phyloP scores from a whole-genome alignment of 2,329 filamentous ascomycete genomes.

The Talaromyces sp. region DNA sequence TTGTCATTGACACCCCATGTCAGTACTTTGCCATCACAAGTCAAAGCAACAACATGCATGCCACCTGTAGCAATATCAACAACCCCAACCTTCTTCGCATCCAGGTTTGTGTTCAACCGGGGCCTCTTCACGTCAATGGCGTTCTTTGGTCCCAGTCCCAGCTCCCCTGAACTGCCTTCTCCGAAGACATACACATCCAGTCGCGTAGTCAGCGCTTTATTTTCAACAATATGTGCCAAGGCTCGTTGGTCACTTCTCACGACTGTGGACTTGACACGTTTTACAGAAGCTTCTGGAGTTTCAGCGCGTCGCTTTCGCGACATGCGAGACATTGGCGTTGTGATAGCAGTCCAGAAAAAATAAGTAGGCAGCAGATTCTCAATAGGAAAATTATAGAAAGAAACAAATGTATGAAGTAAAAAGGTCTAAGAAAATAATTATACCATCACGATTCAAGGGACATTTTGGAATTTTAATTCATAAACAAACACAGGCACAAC shows the following conservation, averaged over 20 bases:
- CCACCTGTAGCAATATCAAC: constrained; percentile 58
- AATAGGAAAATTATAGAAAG: neutral
- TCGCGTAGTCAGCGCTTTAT: too few species aligned
- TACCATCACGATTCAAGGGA: neutral
- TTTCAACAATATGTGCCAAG: too few species aligned
- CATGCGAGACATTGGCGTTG: neutral
- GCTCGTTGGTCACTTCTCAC: too few species aligned
- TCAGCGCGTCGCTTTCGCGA: neutral
- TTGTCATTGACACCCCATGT: constrained; percentile 90
- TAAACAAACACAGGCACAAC: neutral
- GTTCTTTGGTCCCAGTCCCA: too few species aligned
- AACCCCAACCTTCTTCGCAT: constrained; percentile 48
- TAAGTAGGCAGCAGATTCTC: neutral
- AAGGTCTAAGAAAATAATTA: neutral
- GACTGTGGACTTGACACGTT: neutral
- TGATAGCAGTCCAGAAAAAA: neutral
- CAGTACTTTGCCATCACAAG: constrained; percentile 70
- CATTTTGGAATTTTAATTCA: neutral
- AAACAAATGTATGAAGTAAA: neutral
- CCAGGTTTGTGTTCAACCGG: constrained; percentile 55
- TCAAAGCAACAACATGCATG: constrained; percentile 73
- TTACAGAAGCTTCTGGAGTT: neutral
- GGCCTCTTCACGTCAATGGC: neutral
- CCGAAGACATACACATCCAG: too few species aligned
- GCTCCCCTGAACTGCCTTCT: too few species aligned